These are phyloP conservation scores for Kodamaea sp. DNA, from an alignment of 1,139 yeast genomes.

Conservation along the genomic window DNA sequence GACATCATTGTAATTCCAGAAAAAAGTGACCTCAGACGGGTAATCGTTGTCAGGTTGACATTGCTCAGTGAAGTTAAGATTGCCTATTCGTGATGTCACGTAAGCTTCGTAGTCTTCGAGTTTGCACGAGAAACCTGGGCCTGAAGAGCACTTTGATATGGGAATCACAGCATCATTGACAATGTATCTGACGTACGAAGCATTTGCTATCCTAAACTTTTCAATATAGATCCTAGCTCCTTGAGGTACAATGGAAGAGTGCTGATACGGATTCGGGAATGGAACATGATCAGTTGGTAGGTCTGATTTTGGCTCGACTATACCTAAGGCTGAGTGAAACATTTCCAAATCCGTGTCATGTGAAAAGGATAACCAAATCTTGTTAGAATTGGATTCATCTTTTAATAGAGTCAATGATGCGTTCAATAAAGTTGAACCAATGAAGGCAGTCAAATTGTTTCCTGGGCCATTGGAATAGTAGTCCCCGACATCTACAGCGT, in stretches of 20 bases:
- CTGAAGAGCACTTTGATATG: slow-evolving; percentile 25
- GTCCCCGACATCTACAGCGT: slow-evolving; percentile 44
- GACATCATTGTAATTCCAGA: slow-evolving; percentile 30
- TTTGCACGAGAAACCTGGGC: slow-evolving; percentile 38
- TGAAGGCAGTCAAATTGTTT: slow-evolving; percentile 38
- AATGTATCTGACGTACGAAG: slow-evolving; percentile 27
- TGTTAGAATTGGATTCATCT: slow-evolving; percentile 22
- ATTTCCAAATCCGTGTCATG: slow-evolving; percentile 35
- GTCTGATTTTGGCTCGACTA: slow-evolving; percentile 20
- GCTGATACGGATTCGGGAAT: slow-evolving; percentile 29
- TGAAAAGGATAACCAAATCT: slow-evolving; percentile 28
- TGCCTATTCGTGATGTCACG: slow-evolving; percentile 20
- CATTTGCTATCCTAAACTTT: slow-evolving; percentile 24
- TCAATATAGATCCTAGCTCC: slow-evolving; percentile 32
- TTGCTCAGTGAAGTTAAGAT: slow-evolving; percentile 18
- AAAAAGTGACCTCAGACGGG: slow-evolving; percentile 21
- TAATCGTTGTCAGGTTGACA: slow-evolving; percentile 20
- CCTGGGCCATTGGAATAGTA: slow-evolving; percentile 56
- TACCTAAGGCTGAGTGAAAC: slow-evolving; percentile 27
- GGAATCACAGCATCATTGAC: slow-evolving; percentile 34
- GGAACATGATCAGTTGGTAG: slow-evolving; percentile 26
- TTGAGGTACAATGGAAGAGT: slow-evolving; percentile 28
- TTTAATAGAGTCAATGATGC: slow-evolving; percentile 49
- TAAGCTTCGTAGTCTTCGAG: slow-evolving; percentile 24
- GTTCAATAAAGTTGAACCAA: slow-evolving; percentile 50